Base-by-base conservation (phyloP, 768 basidiomycete species). In the Mycena filopes region DNA sequence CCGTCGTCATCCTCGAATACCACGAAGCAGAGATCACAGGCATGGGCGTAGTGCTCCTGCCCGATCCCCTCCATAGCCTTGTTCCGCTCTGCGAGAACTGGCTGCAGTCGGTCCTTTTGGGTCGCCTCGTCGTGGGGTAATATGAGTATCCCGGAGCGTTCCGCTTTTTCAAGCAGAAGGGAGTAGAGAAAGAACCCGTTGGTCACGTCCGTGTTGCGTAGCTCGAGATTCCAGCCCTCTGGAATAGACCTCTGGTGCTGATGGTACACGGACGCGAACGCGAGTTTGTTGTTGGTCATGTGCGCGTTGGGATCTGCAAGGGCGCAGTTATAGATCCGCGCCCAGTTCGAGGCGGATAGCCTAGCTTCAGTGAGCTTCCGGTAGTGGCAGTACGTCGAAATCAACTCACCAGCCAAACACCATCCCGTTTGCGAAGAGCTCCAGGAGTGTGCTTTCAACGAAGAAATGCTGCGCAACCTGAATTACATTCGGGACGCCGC, bases 101-200 rank as follows among this genome's bases (percentile, higher is more conserved):
- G 41, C n/a, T 48, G 42, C 2, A 62, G 42, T 0, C 65, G 43
- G n/a, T 55, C 51, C 4, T 28, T 54, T 29, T 61, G 60, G 13
- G 0, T 46, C 0, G 60, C 13, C 16, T 61, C 60, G 21, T 61
- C 60, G n/a, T 61, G 60, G 3, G 60, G 50, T n/a, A 61, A 42
- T 0, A 61, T 6, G 2, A 61, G 50, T 4, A 61, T 46, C 0
- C 50, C 43, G 2, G 21, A 4, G 7, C 21, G 29, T 23, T 61
- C 60, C 0, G 60, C 1, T 42, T 61, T 61, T 1, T 61, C 60
- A 1, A 61, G 28, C 0, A 61, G 31, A 20, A 61, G 43, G 4
- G 60, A 61, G 23, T 61, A 61, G 0, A 61, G 18, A 38, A 61
- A 46, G 16, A 61, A 61, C 0, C 60, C 60, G 10, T 61, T 61